Evolutionary conservation across 225 moss, liverwort and hornwort genomes (phyloP), one percentile per base, ranked within the genome.

Genomic region (Physcomitrium patens): DNA sequence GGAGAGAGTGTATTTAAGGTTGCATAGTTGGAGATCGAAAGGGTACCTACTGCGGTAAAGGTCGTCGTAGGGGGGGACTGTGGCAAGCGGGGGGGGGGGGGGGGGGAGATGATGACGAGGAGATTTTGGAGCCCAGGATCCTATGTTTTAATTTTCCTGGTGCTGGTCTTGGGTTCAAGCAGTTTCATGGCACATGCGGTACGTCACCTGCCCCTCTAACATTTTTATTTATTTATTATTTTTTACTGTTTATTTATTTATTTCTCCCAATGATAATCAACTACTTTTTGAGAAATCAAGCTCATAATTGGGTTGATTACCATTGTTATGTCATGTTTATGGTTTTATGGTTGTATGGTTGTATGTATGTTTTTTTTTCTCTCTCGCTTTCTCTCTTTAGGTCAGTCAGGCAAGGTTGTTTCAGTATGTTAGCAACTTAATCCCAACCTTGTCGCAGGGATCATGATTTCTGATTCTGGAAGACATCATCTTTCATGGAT

Each of bases 171-270:
- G 42, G 47, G 63, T 65, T 77, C 77, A 26, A 59, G 69, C 58
- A 27, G 73, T 31, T 73, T 82, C 68, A 73, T 77, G 31, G 24
- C 73, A 24, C 28, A 63, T 50, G 77, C 68, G 15, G 77, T 82
- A 69, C 24, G 68, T 72, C 17, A 8, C 46, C 27, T 9, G 4
- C 45, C 22, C 46, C 65, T 44, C n/a, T 1, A 43, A n/a, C 3
- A 63, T 14, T 46, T 14, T 46, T n/a, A 7, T 53, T 17, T n/a
- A n/a, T n/a, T 20, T 16, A 10, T 45, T 70, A 43, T 41, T 51
- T 15, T 52, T 7, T 42, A 5, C 10, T 0, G 26, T 49, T 63
- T 63, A 19, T 8, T 49, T n/a, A 1, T 7, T 0, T n/a, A 0
- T 3, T 7, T 1, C 2, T 24, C 11, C 3, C 1, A 27, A 14